phyloP scores from a whole-genome alignment of 2,329 filamentous ascomycete species.

The Colletotrichum coccodes region DNA sequence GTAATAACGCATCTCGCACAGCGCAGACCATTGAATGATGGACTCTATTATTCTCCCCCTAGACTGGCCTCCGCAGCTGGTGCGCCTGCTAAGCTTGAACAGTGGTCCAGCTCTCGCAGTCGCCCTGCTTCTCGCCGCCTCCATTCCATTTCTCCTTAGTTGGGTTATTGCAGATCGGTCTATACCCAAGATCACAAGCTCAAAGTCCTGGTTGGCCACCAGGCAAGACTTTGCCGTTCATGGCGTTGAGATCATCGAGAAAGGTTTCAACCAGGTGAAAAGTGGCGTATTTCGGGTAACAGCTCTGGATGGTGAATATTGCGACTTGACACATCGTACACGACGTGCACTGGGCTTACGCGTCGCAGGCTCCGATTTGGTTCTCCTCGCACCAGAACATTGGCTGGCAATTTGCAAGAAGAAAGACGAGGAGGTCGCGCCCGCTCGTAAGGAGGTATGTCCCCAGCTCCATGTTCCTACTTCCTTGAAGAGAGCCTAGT shows the following conservation, averaged over 20 bases:
- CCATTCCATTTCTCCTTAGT: not conserved
- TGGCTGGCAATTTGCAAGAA: conserved; percentile 26
- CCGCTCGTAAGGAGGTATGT: conserved; percentile 22
- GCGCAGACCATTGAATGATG: not conserved
- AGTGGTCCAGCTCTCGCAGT: not conserved
- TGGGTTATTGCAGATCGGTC: not conserved
- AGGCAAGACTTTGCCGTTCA: conserved; percentile 19
- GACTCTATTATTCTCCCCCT: not conserved
- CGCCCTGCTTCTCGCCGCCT: not conserved
- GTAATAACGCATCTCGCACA: not conserved
- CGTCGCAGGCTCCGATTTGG: conserved; percentile 16
- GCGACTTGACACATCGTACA: not conserved
- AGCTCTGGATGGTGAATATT: conserved; percentile 11
- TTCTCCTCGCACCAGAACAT: conserved; percentile 16
- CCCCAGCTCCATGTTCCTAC: no score
- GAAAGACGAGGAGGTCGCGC: conserved; percentile 23
- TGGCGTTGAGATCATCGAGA: conserved; percentile 29
- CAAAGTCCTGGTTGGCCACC: conserved; percentile 20
- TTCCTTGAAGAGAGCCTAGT: not conserved
- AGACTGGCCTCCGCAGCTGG: not conserved
- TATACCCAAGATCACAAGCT: conserved; percentile 19
- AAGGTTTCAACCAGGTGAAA: conserved; percentile 11
- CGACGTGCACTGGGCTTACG: not conserved
- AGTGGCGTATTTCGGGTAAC: conserved; percentile 24
- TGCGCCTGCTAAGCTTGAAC: not conserved